These are phyloP conservation scores for Verticillium nonalfalfae DNA, from an alignment of 2,329 filamentous ascomycete genomes.

Conservation along the genomic window DNA sequence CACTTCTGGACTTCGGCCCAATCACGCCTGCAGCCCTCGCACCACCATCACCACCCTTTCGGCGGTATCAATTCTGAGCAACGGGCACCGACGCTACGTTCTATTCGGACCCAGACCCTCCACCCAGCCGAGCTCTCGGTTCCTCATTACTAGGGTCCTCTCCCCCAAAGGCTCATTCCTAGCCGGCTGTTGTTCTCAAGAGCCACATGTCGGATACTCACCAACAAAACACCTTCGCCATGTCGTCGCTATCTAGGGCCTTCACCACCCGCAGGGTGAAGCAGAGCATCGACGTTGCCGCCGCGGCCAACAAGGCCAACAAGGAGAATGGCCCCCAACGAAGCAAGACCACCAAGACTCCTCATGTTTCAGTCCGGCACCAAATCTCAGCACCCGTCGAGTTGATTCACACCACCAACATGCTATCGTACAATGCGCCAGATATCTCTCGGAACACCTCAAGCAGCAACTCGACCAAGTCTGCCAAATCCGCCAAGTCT, in stretches of 20 bases:
- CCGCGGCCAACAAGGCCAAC: constrained; percentile 24
- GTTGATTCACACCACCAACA: constrained; percentile 90
- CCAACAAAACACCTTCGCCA: constrained; percentile 18
- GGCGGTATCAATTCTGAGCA: not conserved
- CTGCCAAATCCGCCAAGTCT: constrained; percentile 39
- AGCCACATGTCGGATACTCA: not conserved
- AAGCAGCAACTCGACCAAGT: constrained; percentile 47
- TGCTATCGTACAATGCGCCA: constrained; percentile 90
- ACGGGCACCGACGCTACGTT: not conserved
- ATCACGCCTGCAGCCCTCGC: constrained; percentile 6
- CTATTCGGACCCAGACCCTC: constrained; percentile 2
- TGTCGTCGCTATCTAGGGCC: constrained; percentile 61
- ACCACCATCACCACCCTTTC: not conserved
- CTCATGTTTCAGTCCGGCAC: constrained; percentile 43
- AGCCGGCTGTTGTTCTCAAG: not conserved
- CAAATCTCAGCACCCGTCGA: constrained; percentile 86
- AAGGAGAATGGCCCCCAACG: constrained; percentile 29
- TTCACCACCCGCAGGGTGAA: constrained; percentile 65
- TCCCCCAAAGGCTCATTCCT: not conserved
- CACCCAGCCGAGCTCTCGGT: not conserved
- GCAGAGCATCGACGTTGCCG: constrained; percentile 41
- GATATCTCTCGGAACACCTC: constrained; percentile 56
- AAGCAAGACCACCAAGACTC: constrained; percentile 43
- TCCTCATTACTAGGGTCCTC: not conserved
- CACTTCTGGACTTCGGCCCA: constrained; percentile 1